Evolutionary conservation across 352 stramenopile species (phyloP).

Genomic region (Thalassiosira mediterranea): DNA sequence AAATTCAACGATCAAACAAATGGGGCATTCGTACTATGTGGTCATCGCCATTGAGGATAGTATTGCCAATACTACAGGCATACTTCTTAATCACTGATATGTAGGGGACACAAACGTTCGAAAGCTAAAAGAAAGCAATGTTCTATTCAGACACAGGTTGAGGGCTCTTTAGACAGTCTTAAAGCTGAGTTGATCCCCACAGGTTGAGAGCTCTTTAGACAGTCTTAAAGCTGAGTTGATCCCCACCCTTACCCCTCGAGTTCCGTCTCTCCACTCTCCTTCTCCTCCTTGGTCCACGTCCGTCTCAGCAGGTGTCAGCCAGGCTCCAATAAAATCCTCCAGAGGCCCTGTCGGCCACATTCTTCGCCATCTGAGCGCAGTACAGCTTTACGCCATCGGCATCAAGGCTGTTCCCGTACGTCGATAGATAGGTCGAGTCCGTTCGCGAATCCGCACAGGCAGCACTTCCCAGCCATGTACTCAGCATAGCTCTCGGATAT

Average conservation of each 20-base stretch:
- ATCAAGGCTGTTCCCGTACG: constrained; percentile 94
- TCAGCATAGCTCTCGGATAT: constrained; percentile 98
- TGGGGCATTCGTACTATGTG: neutral
- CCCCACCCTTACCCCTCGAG: too few species aligned
- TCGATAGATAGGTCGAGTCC: constrained; percentile 93
- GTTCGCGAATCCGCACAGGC: constrained; percentile 94
- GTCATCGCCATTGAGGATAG: neutral
- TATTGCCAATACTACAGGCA: neutral
- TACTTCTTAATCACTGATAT: neutral
- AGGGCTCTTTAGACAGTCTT: too few species aligned
- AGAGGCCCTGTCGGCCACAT: constrained; percentile 29
- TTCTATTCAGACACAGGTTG: too few species aligned
- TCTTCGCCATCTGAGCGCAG: constrained; percentile 37
- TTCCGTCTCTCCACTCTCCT: constrained; percentile 38
- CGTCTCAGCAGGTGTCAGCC: constrained; percentile 57
- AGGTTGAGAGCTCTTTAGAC: too few species aligned
- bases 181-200: too few species aligned
- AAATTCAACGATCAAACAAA: neutral
- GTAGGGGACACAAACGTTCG: too few species aligned
- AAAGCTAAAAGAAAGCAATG: too few species aligned
- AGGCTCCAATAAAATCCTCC: constrained; percentile 73
- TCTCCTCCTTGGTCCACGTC: constrained; percentile 53
- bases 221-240: too few species aligned
- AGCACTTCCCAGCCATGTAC: constrained; percentile 98
- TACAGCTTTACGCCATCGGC: constrained; percentile 98